Conservation (phyloP, 495 filamentous ascomycete species). For the Rhypophila decipiens region DNA sequence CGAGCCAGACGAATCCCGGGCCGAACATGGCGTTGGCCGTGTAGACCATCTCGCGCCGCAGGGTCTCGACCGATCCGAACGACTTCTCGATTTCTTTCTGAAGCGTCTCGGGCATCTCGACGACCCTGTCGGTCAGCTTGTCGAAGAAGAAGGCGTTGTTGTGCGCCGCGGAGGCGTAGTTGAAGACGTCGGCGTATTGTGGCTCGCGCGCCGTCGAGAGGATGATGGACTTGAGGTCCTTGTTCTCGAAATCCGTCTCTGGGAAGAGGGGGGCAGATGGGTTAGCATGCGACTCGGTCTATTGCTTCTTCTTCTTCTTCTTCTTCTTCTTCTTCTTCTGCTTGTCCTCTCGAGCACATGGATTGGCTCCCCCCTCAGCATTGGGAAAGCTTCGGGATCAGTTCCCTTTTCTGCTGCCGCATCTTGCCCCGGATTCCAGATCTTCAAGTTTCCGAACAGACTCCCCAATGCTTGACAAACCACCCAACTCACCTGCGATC, state of each 20-base stretch:
- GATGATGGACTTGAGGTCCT: slow-evolving; percentile 58
- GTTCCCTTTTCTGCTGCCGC: too few relatives aligned
- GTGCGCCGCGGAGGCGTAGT: slow-evolving; percentile 90
- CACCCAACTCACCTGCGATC: slow-evolving; percentile 59
- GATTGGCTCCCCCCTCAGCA: too few relatives aligned
- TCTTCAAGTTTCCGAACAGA: too few relatives aligned
- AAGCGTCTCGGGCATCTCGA: slow-evolving; percentile 26
- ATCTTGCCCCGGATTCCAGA: too few relatives aligned
- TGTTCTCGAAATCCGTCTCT: slow-evolving; percentile 55
- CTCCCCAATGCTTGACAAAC: too few relatives aligned
- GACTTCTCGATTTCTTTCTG: slow-evolving; percentile 44
- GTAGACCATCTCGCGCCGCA: slow-evolving; percentile 69
- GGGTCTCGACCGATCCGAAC: slow-evolving; percentile 76
- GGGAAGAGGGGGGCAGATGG: slow-evolving; percentile 7
- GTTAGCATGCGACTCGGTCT: background rate
- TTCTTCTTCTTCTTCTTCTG: background rate
- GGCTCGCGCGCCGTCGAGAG: slow-evolving; percentile 73
- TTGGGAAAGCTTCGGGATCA: too few relatives aligned
- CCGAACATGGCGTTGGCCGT: slow-evolving; percentile 93
- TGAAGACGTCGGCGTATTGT: slow-evolving; percentile 72
- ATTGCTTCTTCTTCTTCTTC: background rate
- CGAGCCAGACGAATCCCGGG: slow-evolving; percentile 93
- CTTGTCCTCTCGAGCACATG: too few relatives aligned
- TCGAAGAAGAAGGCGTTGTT: slow-evolving; percentile 97
- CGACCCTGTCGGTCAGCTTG: slow-evolving; percentile 39